A percentile compares a stretch with the other conserved stretches of the same genome.
Conservation (phyloP, 768 basidiomycete species). For the Gloeostereum incarnatum region DNA sequence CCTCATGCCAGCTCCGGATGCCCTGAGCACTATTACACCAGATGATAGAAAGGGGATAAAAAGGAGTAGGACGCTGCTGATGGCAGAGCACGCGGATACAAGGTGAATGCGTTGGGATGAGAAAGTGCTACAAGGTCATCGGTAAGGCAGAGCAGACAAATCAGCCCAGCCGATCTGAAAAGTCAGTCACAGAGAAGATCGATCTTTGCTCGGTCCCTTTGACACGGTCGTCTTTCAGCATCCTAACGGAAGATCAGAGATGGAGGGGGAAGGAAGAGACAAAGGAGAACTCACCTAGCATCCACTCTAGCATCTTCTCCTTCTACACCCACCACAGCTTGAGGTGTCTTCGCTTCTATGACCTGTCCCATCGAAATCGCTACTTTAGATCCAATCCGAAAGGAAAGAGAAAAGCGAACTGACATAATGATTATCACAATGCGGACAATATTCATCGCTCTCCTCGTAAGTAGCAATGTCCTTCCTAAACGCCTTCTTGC, state of each 20-base stretch:
- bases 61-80: too few relatives aligned
- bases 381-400: not conserved
- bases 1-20: too few relatives aligned
- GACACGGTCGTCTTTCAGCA: slow-evolving; percentile 83
- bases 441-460: slow-evolving; percentile 96
- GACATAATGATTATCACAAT: slow-evolving; percentile 98
- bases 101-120: too few relatives aligned
- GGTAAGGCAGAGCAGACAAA: slow-evolving; percentile 7
- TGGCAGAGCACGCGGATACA: too few relatives aligned
- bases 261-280: slow-evolving; percentile 3
- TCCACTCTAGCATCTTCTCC: slow-evolving; percentile 89
- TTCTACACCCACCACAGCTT: slow-evolving; percentile 78
- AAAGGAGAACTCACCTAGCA: slow-evolving; percentile 48
- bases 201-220: slow-evolving; percentile 43
- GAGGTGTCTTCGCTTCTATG: slow-evolving; percentile 85
- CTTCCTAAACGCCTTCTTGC: slow-evolving; percentile 94
- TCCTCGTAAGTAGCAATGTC: slow-evolving; percentile 91
- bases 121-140: too few relatives aligned
- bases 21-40: too few relatives aligned
- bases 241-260: slow-evolving; percentile 31
- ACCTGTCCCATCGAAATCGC: slow-evolving; percentile 41
- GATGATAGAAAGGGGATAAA: too few relatives aligned
- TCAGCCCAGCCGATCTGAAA: slow-evolving; percentile 39
- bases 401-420: slow-evolving; percentile 17
- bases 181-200: slow-evolving; percentile 34